phyloP scores from a whole-genome alignment of 108 stramenopile species.

The Chaetoceros muelleri region DNA sequence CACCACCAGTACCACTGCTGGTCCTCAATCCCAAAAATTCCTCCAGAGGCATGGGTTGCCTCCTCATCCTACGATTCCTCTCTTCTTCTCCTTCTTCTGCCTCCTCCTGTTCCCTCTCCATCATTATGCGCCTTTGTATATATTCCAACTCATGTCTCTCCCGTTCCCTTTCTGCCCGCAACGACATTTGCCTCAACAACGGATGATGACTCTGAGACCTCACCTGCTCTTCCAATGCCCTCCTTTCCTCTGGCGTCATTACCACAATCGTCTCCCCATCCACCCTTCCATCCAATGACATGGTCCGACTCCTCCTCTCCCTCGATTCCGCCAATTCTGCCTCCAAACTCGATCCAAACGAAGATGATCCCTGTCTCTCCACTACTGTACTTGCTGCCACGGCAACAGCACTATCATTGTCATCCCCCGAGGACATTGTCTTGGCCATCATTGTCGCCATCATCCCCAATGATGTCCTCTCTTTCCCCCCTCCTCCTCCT shows the following conservation, averaged over 20 bases:
- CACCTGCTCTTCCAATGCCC: slow-evolving; percentile 59
- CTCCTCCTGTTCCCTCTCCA: no score
- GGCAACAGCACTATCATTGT: slow-evolving; percentile 3
- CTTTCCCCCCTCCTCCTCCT: background rate
- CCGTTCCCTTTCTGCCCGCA: slow-evolving; percentile 57
- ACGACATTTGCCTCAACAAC: slow-evolving; percentile 38
- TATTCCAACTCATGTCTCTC: slow-evolving; percentile 46
- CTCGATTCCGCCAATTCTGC: slow-evolving; percentile 38
- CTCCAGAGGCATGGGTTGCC: no score
- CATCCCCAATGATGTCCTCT: background rate
- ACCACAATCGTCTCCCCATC: slow-evolving; percentile 23
- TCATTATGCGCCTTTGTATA: no score
- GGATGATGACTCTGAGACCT: slow-evolving; percentile 55
- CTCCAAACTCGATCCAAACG: slow-evolving; percentile 68
- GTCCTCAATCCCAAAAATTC: no score
- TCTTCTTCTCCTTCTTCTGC: no score
- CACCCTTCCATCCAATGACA: slow-evolving; percentile 4
- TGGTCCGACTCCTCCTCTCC: slow-evolving; percentile 24
- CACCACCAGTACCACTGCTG: no score
- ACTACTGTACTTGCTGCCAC: slow-evolving; percentile 2
- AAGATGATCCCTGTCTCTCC: no score
- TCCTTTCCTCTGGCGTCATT: slow-evolving; percentile 63
- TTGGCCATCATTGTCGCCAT: slow-evolving; percentile 1
- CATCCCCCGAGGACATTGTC: background rate
- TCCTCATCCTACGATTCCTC: no score